Base-by-base conservation (phyloP, 1,284 basidiomycete species). In the Apiotrichum gracile region DNA sequence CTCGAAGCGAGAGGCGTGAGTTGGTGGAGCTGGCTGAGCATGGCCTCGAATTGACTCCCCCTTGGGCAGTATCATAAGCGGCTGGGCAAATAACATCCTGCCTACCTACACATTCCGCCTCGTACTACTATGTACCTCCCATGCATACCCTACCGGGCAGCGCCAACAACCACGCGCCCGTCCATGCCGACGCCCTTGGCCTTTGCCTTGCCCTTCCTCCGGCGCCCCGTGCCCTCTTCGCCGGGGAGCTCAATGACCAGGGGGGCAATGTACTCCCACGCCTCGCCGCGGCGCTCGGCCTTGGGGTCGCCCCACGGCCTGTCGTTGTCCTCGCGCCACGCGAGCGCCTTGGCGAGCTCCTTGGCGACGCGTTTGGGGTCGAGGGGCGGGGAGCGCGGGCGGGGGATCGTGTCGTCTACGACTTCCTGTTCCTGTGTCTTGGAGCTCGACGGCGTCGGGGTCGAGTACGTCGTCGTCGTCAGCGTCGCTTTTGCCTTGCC, bases 401-500 rank as follows among this genome's bases (percentile, higher is more conserved):
- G 54, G 7, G 61, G 48, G 27, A 70, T 58, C 27, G 55, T 57
- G 24, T 61, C 59, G n/a, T 53, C 51, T 13, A 27, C 42, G 3
- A 51, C 31, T 17, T 24, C 38, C 26, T 43, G 43, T 10, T 26
- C 46, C 41, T 48, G 24, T 7, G 26, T 14, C 33, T 48, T 48
- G 24, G 45, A 49, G 49, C 55, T 27, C 44, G 33, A 8, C 38
- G 55, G 83, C 47, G 88, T 16, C 0, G 35, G 21, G n/a, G 41
- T 31, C 58, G 62, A 22, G 63, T 72, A 22, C 60, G 71, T 40
- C 65, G 52, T 47, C 35, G 52, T 47, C n/a, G 42, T 49, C 35
- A 61, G 21, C 29, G 62, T 68, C n/a, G 61, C 57, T 51, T 64
- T 67, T 5, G 65, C 65, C 54, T 70, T 70, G 19, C 54, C 55